These are phyloP conservation scores for Batkoa obscura DNA, from an alignment of 371 early-diverging fungal species.

Conservation along the genomic window DNA sequence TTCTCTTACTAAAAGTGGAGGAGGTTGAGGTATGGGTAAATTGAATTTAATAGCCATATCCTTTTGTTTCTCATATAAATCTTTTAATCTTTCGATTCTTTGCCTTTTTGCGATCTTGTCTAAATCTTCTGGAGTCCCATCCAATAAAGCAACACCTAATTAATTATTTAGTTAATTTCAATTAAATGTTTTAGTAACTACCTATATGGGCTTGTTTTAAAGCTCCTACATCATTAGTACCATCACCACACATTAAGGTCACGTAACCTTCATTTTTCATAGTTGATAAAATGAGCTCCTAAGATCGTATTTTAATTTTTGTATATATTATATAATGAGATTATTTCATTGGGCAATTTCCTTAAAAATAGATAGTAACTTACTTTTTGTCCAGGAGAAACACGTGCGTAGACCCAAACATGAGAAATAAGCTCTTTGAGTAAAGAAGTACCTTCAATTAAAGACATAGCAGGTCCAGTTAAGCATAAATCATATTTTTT, in stretches of 20 bases:
- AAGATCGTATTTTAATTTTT: slow-evolving; percentile 1
- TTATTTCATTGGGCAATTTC: too few relatives aligned
- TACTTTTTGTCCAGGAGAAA: slow-evolving; percentile 91
- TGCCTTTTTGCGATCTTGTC: slow-evolving; percentile 63
- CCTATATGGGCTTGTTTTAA: slow-evolving; percentile 99
- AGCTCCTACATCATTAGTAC: slow-evolving; percentile 99
- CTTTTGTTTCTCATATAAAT: slow-evolving; percentile 74
- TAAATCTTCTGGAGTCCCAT: slow-evolving; percentile 82
- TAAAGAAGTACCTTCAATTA: slow-evolving; percentile 31
- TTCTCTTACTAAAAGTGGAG: slow-evolving; percentile 35
- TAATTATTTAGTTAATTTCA: neutral
- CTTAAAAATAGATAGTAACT: too few relatives aligned
- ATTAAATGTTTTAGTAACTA: neutral
- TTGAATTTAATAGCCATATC: slow-evolving; percentile 58
- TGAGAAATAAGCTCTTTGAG: slow-evolving; percentile 61
- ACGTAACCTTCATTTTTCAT: slow-evolving; percentile 78
- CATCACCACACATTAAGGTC: slow-evolving; percentile 99
- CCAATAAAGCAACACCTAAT: slow-evolving; percentile 76
- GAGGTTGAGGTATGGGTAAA: slow-evolving; percentile 58
- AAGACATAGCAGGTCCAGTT: slow-evolving; percentile 79
- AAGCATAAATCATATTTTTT: slow-evolving; percentile 80
- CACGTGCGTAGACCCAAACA: slow-evolving; percentile 97
- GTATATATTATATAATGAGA: too few relatives aligned
- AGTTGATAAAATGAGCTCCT: slow-evolving; percentile 81
- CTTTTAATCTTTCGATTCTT: slow-evolving; percentile 52